A percentile compares a stretch with the other conserved stretches of the same genome.
Evolutionary conservation across 225 moss, liverwort and hornwort genomes (phyloP).

Genomic region (Pseudoscleropodium purum): DNA sequence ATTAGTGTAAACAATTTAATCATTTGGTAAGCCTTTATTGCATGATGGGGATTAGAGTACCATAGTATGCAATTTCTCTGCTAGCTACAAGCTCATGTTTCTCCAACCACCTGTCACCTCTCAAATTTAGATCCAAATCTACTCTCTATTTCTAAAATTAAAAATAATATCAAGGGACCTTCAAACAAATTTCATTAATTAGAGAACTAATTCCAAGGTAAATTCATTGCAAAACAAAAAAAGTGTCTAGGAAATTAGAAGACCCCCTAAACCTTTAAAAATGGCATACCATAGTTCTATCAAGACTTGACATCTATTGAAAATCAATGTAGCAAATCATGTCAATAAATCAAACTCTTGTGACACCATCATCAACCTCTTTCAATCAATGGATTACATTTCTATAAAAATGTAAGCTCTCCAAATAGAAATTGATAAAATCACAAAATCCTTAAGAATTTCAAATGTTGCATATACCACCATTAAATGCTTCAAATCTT

Average conservation of each 20-base stretch:
- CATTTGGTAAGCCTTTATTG: neutral
- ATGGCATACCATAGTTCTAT: neutral
- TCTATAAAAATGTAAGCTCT: too few species aligned
- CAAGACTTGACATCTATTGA: neutral
- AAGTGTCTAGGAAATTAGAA: too few species aligned
- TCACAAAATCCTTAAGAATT: too few species aligned
- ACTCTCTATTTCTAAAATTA: neutral
- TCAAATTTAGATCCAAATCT: neutral
- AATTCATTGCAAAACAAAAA: too few species aligned
- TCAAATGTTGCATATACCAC: too few species aligned
- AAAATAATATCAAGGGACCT: neutral
- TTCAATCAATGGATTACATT: too few species aligned
- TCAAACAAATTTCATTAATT: neutral
- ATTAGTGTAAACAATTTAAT: neutral
- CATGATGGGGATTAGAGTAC: too few species aligned
- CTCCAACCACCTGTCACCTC: neutral
- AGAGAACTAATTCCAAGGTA: too few species aligned
- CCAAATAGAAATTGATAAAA: too few species aligned
- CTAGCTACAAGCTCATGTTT: neutral
- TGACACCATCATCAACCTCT: too few species aligned
- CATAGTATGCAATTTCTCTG: neutral
- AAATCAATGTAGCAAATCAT: neutral
- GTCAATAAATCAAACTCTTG: neutral
- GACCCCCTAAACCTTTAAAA: too few species aligned
- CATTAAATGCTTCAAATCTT: too few species aligned